Conservation (phyloP, 2,329 filamentous ascomycete species). For the Neopestalotiopsis clavispora region DNA sequence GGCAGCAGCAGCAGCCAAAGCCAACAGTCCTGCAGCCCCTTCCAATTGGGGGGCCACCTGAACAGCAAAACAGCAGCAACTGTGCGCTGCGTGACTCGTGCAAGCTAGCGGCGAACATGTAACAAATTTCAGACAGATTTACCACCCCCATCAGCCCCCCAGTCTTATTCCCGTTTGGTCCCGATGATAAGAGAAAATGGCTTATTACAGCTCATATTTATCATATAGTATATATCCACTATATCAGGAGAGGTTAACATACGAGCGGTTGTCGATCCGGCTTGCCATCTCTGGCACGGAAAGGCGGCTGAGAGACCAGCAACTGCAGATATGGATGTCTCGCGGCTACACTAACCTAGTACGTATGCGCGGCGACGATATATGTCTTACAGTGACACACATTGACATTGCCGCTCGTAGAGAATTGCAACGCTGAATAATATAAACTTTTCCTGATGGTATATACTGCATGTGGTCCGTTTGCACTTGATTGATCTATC, state of each 20-base stretch:
- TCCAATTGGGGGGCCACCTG: not conserved
- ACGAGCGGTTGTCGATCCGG: not conserved
- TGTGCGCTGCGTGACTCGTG: conserved; percentile 10
- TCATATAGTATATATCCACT: not conserved
- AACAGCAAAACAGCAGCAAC: not conserved
- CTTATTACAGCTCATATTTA: conserved; percentile 2
- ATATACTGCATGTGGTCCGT: not conserved
- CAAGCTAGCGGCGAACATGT: conserved; percentile 5
- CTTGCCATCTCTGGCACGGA: not conserved
- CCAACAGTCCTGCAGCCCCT: too few species aligned
- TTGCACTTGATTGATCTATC: not conserved
- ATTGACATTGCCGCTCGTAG: not conserved
- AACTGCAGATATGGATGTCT: not conserved
- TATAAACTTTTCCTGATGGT: not conserved
- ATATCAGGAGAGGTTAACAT: not conserved
- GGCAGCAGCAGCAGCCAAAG: not conserved
- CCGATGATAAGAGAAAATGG: not conserved
- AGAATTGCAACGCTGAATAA: not conserved
- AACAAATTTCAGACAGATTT: conserved; percentile 5
- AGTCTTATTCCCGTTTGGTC: conserved; percentile 3
- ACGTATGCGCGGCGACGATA: not conserved
- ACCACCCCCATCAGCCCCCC: not conserved
- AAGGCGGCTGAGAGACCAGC: not conserved
- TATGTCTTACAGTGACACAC: not conserved
- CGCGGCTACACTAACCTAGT: not conserved